phyloP scores from a whole-genome alignment of 805 yeast species.

The Candida stauntonica region DNA sequence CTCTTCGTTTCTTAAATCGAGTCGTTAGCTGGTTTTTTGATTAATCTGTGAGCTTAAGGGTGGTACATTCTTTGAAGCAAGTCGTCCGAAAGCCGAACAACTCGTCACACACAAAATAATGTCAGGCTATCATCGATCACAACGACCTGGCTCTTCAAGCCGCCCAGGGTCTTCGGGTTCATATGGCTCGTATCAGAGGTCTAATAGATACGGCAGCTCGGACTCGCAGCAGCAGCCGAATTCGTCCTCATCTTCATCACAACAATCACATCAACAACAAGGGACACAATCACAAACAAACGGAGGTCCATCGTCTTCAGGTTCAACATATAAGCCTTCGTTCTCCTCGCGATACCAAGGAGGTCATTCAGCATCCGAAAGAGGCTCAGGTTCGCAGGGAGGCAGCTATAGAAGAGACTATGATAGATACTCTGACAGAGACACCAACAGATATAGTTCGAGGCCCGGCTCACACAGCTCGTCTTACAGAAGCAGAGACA shows the following conservation, averaged over 20 bases:
- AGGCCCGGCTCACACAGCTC: too few species aligned
- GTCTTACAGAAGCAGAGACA: neutral
- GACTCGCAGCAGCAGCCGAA: neutral
- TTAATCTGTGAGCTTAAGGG: too few species aligned
- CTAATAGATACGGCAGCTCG: constrained; percentile 2
- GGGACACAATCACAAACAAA: neutral
- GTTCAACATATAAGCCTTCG: constrained; percentile 12
- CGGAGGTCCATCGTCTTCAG: constrained; percentile 1
- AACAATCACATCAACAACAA: too few species aligned
- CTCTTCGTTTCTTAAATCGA: too few species aligned
- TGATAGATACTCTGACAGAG: constrained; percentile 5
- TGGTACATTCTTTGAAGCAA: too few species aligned
- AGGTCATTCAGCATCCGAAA: neutral
- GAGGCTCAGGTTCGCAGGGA: neutral
- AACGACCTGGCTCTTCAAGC: constrained; percentile 13
- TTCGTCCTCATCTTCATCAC: neutral
- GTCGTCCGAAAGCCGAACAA: too few species aligned
- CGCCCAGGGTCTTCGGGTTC: constrained; percentile 8
- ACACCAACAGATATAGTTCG: neutral
- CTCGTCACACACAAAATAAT: constrained; percentile 3
- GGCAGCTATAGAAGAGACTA: constrained; percentile 7
- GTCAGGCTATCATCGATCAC: constrained; percentile 18
- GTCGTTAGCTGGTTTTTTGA: too few species aligned
- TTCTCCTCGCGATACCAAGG: constrained; percentile 7
- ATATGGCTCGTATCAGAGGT: constrained; percentile 7